phyloP scores from a whole-genome alignment of 352 stramenopile genomes.

The Phytophthora sp. region DNA sequence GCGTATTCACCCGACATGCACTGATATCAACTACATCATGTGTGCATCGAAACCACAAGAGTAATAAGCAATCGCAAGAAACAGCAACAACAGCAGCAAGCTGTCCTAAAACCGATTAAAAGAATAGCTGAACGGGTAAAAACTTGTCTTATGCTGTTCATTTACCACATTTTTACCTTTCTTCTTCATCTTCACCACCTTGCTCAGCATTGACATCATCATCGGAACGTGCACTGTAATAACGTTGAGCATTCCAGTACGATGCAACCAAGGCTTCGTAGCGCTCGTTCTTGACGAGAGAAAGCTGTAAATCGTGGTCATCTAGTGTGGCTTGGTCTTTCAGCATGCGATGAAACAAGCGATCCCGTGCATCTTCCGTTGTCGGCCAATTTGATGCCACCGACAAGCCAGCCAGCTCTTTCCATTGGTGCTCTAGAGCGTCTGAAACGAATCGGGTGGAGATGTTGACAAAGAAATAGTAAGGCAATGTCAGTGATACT shows the following conservation, averaged over 20 bases:
- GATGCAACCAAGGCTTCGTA: slow-evolving; percentile 52
- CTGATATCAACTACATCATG: slow-evolving; percentile 86
- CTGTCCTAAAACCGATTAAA: background rate
- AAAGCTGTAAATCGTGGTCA: slow-evolving; percentile 49
- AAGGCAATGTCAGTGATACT: too few species aligned
- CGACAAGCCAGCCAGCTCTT: slow-evolving; percentile 55
- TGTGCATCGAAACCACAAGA: slow-evolving; percentile 68
- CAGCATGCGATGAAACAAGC: slow-evolving; percentile 75
- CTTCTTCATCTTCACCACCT: slow-evolving; percentile 7
- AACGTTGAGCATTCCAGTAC: slow-evolving; percentile 46
- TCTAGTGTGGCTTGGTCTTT: slow-evolving; percentile 59
- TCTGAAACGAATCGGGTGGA: slow-evolving; percentile 32
- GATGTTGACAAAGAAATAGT: background rate
- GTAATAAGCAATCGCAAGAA: slow-evolving; percentile 8
- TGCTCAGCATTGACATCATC: slow-evolving; percentile 3
- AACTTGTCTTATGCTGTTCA: background rate
- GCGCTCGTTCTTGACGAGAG: slow-evolving; percentile 54
- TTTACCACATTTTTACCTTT: slow-evolving; percentile 10
- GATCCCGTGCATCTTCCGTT: slow-evolving; percentile 45
- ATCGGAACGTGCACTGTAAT: slow-evolving; percentile 28
- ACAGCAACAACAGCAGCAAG: slow-evolving; percentile 1
- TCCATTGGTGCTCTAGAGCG: slow-evolving; percentile 64
- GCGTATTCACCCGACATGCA: slow-evolving; percentile 76
- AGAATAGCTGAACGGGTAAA: background rate
- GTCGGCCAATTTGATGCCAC: slow-evolving; percentile 62